These are phyloP conservation scores for Cercospora zeae-maydis DNA, from an alignment of 2,329 filamentous ascomycete species.

Conservation along the genomic window DNA sequence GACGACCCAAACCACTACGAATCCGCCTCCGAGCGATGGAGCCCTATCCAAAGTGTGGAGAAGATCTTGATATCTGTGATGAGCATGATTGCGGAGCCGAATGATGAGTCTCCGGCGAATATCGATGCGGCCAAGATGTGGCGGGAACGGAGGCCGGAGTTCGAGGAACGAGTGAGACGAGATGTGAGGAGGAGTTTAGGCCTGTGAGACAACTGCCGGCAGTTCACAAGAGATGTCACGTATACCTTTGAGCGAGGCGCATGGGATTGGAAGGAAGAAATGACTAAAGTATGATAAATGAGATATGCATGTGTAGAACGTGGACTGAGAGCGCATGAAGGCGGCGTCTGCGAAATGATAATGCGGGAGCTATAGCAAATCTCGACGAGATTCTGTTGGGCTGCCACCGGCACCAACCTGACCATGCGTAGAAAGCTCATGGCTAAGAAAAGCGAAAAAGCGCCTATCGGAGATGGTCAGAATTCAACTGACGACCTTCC, in stretches of 20 bases:
- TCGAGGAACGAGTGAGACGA: slow-evolving; percentile 79
- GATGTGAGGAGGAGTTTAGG: slow-evolving; percentile 77
- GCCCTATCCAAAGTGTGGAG: slow-evolving; percentile 93
- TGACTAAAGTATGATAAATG: background rate
- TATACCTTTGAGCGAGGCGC: slow-evolving; percentile 4
- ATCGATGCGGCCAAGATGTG: slow-evolving; percentile 96
- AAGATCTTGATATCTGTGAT: slow-evolving; percentile 97
- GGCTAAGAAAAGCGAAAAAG: background rate
- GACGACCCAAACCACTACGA: slow-evolving; percentile 99
- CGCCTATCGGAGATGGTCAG: background rate
- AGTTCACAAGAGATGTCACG: background rate
- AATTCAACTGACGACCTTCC: slow-evolving; percentile 4
- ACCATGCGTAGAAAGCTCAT: no score
- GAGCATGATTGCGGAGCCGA: slow-evolving; percentile 96
- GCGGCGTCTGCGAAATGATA: background rate
- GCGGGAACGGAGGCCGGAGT: slow-evolving; percentile 77
- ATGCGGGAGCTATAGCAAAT: background rate
- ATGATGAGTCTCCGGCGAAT: slow-evolving; percentile 94
- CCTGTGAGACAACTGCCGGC: slow-evolving; percentile 48
- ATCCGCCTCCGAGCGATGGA: slow-evolving; percentile 92
- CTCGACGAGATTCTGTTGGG: background rate
- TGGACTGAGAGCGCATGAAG: background rate
- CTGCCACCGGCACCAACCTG: background rate
- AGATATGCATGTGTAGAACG: background rate
- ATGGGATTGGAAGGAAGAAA: background rate